A percentile compares a stretch with the other conserved stretches of the same genome.
Evolutionary conservation across 2,329 filamentous ascomycete species (phyloP).

Genomic region (Neocucurbitaria cava): DNA sequence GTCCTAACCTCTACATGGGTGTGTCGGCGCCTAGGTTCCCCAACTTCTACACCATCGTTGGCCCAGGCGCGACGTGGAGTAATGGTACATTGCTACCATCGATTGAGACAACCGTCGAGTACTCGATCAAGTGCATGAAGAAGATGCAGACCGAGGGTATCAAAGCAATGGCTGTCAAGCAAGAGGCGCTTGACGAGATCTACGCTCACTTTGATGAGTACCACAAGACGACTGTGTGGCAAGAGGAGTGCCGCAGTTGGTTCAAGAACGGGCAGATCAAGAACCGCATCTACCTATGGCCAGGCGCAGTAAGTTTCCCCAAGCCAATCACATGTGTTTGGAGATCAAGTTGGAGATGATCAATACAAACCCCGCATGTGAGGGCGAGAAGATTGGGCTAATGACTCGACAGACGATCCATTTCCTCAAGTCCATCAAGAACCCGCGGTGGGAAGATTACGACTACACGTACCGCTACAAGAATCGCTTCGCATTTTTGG

Average conservation of each 20-base stretch:
- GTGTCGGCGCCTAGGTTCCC: slow-evolving; percentile 53
- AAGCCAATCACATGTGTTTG: not conserved
- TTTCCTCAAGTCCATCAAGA: slow-evolving; percentile 49
- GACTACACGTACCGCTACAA: slow-evolving; percentile 51
- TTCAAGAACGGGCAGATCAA: slow-evolving; percentile 45
- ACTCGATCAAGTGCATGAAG: slow-evolving; percentile 42
- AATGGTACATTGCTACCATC: slow-evolving; percentile 54
- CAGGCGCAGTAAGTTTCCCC: slow-evolving; percentile 37
- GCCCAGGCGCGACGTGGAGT: slow-evolving; percentile 53
- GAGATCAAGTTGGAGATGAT: not conserved
- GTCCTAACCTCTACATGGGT: slow-evolving; percentile 52
- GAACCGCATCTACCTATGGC: slow-evolving; percentile 43
- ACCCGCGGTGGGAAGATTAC: slow-evolving; percentile 55
- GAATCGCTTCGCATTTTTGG: slow-evolving; percentile 41
- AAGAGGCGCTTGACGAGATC: slow-evolving; percentile 39
- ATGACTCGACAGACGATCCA: slow-evolving; percentile 44
- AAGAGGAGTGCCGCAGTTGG: slow-evolving; percentile 46
- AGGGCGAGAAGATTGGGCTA: slow-evolving; percentile 26
- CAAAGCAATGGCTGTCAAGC: slow-evolving; percentile 40
- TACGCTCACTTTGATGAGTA: slow-evolving; percentile 42
- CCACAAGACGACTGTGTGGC: slow-evolving; percentile 41
- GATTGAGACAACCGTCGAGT: slow-evolving; percentile 53
- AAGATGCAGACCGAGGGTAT: slow-evolving; percentile 43
- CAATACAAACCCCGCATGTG: slow-evolving; percentile 32
- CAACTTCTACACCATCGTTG: slow-evolving; percentile 55